Base-by-base conservation (phyloP, 2,329 filamentous ascomycete species). In the Pseudopyrenochaeta lycopersici region DNA sequence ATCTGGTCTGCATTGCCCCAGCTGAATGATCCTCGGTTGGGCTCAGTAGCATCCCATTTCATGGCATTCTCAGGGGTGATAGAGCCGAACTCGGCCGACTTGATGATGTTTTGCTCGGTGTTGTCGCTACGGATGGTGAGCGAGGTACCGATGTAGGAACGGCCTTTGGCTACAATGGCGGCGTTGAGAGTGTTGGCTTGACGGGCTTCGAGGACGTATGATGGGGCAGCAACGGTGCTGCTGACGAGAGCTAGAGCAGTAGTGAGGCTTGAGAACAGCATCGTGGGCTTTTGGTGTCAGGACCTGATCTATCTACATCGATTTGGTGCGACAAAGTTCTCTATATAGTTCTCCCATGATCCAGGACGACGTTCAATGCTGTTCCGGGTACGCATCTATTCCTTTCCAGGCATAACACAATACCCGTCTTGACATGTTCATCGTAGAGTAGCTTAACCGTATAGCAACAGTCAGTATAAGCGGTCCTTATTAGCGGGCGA, bases 41-140 rank as follows among this genome's bases (percentile, higher is more conserved):
- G 71, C 59, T 78, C 75, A 3, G 68, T 78, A 4, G 69, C 64
- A 29, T 77, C 74, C 72, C 75, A 78, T 50, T 78, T 77, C 72
- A 73, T 71, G 21, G 68, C 62, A 55, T 77, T 77, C 52, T 76
- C 75, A 0, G 74, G 74, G 1, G 73, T 76, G 49, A 76, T 68
- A 14, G 68, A 71, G 10, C 69, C 69, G 42, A 73, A 73, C 35
- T 73, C 69, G 11, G 60, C 43, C 20, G 55, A 49, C 45, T 57
- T 56, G 49, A 67, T 64, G 36, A 67, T 45, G 47, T 62, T 64
- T 23, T 60, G 55, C 52, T 69, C 66, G 0, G 54, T 52, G 57
- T 70, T 72, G 60, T 74, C 72, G 46, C 58, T 64, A 30, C 72
- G 68, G 44, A 76, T 67, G 2, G 72, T 75, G 23, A 76, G 44